Base-by-base conservation (phyloP, 768 basidiomycete species). In the Sarcodon sp. region DNA sequence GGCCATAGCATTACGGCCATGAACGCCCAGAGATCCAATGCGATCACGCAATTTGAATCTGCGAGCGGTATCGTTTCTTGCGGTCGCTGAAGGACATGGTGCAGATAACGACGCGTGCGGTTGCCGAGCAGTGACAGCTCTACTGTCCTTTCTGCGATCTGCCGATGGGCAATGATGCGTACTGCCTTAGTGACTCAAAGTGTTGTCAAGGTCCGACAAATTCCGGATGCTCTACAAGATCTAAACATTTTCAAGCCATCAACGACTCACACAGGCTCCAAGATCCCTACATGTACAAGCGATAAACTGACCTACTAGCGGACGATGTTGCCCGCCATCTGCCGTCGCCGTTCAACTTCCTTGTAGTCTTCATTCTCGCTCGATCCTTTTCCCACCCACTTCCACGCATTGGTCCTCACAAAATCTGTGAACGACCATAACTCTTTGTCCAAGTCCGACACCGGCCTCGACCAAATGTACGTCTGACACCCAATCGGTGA, bases 371-470 rank as follows among this genome's bases (percentile, higher is more conserved):
- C 50, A 4, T 69, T 67, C 33, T 56, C 51, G 16, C 57, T 50
- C 15, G 65, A 62, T 6, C 55, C 64, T 10, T 57, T 51, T 2
- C 72, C 75, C 35, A 83, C 71, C 90, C 91, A 93, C 49, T 83
- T 82, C 72, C 77, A 77, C 2, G 86, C 80, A 53, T 79, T 85
- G 32, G 84, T 74, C 56, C 66, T 63, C 32, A 94, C 71, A 57
- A 96, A 96, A 3, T 79, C 75, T n/a, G 79, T 77, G 57, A 83
- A 92, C 0, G 79, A 73, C 93, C 93, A 98, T 4, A 87, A 63
- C 32, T 70, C 68, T 0, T 76, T 67, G 21, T 75, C 67, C 7
- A 97, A 66, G 6, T 61, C 51, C 0, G 55, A 53, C 6, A 74
- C 18, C 0, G 64, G 59, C 3, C 65, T 63, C 27, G 60, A 61